These are phyloP conservation scores for Pichia sp. DNA, from an alignment of 1,139 yeast genomes.

Conservation along the genomic window DNA sequence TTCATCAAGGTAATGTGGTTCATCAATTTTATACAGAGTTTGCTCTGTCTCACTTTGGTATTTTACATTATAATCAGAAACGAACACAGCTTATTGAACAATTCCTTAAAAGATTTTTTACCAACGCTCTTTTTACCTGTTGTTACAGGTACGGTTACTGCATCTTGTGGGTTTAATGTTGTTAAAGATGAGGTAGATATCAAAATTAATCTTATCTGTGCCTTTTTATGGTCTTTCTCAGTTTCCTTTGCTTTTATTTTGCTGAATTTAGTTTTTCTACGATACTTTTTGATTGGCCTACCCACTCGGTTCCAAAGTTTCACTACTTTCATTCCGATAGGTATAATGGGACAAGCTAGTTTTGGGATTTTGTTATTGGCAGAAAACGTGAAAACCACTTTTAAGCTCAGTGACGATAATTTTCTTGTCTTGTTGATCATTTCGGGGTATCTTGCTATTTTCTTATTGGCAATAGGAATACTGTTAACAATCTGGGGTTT, in stretches of 20 bases:
- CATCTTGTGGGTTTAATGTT: constrained; percentile 51
- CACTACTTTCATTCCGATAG: constrained; percentile 54
- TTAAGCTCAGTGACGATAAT: too few relatives aligned
- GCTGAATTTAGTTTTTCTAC: constrained; percentile 49
- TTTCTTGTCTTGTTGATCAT: too few relatives aligned
- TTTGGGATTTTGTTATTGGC: constrained; percentile 37
- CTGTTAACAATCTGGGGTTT: constrained; percentile 54
- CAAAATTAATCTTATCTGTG: constrained; percentile 45
- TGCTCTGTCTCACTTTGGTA: constrained; percentile 21
- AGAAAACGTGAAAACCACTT: too few relatives aligned
- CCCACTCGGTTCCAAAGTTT: constrained; percentile 43
- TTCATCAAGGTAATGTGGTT: constrained; percentile 61
- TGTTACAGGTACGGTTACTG: constrained; percentile 67
- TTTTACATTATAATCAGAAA: constrained; percentile 1
- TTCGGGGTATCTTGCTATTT: too few relatives aligned
- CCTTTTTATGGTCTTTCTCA: constrained; percentile 63
- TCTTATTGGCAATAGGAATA: constrained; percentile 34
- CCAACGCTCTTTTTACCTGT: constrained; percentile 45
- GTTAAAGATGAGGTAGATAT: constrained; percentile 32
- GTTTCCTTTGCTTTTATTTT: constrained; percentile 51
- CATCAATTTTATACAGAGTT: constrained; percentile 45
- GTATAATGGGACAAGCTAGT: constrained; percentile 77
- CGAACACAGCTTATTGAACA: background rate
- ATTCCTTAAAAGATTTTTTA: background rate
- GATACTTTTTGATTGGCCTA: constrained; percentile 47